Evolutionary conservation across 2,329 filamentous ascomycete genomes (phyloP).

Genomic region (Aspergillus transmontanensis): DNA sequence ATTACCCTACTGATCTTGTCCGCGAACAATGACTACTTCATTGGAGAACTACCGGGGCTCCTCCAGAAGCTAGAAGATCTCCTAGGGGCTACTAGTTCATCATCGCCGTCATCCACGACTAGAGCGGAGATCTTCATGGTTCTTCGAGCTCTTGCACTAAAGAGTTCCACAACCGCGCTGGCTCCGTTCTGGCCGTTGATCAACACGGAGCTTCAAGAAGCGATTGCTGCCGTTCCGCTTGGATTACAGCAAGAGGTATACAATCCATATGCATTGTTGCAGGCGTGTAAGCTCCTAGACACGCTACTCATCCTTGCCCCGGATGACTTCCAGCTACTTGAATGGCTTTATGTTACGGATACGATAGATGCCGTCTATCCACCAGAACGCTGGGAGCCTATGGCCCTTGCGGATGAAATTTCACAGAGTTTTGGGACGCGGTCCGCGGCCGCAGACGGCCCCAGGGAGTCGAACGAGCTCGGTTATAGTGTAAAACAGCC

Average conservation of each 20-base stretch:
- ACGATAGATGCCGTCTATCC: conserved; percentile 95
- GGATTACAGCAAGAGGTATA: conserved; percentile 74
- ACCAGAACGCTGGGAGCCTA: conserved; percentile 66
- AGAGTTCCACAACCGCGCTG: conserved; percentile 76
- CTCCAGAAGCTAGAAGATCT: conserved; percentile 86
- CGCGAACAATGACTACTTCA: conserved; percentile 75
- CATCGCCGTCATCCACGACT: conserved; percentile 87
- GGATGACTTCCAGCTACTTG: conserved; percentile 96
- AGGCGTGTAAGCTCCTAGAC: conserved; percentile 93
- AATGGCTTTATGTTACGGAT: conserved; percentile 97
- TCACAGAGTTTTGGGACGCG: conserved; percentile 70
- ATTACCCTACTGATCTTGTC: conserved; percentile 79
- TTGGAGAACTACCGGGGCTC: conserved; percentile 71
- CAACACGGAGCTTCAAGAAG: conserved; percentile 80
- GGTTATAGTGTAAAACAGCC: conserved; percentile 39
- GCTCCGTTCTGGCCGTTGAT: conserved; percentile 87
- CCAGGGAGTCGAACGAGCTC: conserved; percentile 32
- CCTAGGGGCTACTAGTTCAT: conserved; percentile 77
- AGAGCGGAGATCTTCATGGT: conserved; percentile 89
- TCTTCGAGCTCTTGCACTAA: conserved; percentile 77
- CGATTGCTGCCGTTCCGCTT: conserved; percentile 73
- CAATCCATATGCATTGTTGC: conserved; percentile 74
- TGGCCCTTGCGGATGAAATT: conserved; percentile 81
- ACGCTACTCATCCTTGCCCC: conserved; percentile 81
- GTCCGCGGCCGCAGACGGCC: conserved; percentile 26